Percentiles rank a stretch among this genome's conserved stretches.
These are phyloP conservation scores for Tylopilus intermedius DNA, from an alignment of 768 basidiomycete species.

Conservation along the genomic window DNA sequence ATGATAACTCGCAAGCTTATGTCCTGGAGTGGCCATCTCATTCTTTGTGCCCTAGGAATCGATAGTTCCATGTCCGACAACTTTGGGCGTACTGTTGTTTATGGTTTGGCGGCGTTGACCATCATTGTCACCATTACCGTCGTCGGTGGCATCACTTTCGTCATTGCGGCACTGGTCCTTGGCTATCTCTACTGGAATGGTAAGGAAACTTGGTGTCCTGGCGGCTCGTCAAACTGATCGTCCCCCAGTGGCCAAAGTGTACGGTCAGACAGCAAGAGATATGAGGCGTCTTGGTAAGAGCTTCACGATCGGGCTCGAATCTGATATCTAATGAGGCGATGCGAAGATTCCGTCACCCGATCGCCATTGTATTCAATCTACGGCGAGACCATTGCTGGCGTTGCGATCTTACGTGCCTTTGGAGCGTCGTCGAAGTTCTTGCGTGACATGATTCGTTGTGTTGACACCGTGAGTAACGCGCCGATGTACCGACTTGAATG, in stretches of 20 bases:
- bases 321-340: neutral
- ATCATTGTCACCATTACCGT: conserved; percentile 71
- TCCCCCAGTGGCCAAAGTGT: conserved; percentile 41
- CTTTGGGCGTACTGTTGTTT: conserved; percentile 74
- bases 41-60: conserved; percentile 46
- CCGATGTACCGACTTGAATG: neutral
- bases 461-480: conserved; percentile 60
- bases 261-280: conserved; percentile 83
- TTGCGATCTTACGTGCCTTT: conserved; percentile 68
- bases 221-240: conserved; percentile 5
- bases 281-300: conserved; percentile 69
- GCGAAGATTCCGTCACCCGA: conserved; percentile 43
- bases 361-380: conserved; percentile 47
- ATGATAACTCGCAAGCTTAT: neutral
- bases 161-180: conserved; percentile 53
- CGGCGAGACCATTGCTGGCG: conserved; percentile 47
- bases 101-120: conserved; percentile 62
- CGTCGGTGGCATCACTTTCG: conserved; percentile 75
- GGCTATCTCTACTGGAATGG: conserved; percentile 68
- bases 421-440: conserved; percentile 85
- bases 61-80: conserved; percentile 82
- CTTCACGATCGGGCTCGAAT: neutral
- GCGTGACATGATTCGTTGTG: conserved; percentile 76
- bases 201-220: conserved; percentile 27
- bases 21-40: conserved; percentile 1